Conservation (phyloP, 2,329 filamentous ascomycete species). For the Daldinia sp. region DNA sequence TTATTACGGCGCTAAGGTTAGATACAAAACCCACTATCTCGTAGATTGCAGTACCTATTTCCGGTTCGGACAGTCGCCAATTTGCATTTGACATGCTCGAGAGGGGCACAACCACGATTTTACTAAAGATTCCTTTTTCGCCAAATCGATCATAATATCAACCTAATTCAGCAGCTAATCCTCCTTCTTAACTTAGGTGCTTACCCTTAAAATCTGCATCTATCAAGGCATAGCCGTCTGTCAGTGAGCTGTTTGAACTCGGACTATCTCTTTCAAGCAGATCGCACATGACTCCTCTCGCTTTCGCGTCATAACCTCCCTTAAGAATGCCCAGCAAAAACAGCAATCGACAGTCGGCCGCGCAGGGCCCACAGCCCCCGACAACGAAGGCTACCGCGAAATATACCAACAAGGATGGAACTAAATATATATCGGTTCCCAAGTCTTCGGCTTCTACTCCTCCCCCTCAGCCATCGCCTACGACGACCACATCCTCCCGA, state of each 20-base stretch:
- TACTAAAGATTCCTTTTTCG: not conserved
- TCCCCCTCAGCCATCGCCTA: conserved; percentile 66
- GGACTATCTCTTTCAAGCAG: conserved; percentile 33
- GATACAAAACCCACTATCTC: conserved; percentile 15
- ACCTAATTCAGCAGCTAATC: conserved; percentile 14
- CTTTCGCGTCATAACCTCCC: conserved; percentile 40
- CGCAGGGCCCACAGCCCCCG: conserved; percentile 64
- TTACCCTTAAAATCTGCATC: conserved; percentile 11
- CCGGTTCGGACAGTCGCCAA: conserved; percentile 39
- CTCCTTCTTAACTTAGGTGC: conserved; percentile 7
- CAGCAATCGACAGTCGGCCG: conserved; percentile 64
- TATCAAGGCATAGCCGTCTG: conserved; percentile 16
- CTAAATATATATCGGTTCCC: conserved; percentile 75
- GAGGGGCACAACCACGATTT: conserved; percentile 34
- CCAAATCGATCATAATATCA: conserved; percentile 24
- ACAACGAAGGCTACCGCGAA: conserved; percentile 67
- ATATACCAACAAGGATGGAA: conserved; percentile 76
- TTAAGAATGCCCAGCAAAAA: conserved; percentile 64
- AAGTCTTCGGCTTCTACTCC: conserved; percentile 65
- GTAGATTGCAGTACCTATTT: conserved; percentile 31
- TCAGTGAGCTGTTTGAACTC: conserved; percentile 33
- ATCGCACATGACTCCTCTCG: conserved; percentile 45
- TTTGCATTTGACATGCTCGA: conserved; percentile 24
- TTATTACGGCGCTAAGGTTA: conserved; percentile 7
- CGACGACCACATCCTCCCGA: conserved; percentile 55